Conservation (phyloP, 202 grass and related monocot genomes). For the Miscanthus sacchariflorus region DNA sequence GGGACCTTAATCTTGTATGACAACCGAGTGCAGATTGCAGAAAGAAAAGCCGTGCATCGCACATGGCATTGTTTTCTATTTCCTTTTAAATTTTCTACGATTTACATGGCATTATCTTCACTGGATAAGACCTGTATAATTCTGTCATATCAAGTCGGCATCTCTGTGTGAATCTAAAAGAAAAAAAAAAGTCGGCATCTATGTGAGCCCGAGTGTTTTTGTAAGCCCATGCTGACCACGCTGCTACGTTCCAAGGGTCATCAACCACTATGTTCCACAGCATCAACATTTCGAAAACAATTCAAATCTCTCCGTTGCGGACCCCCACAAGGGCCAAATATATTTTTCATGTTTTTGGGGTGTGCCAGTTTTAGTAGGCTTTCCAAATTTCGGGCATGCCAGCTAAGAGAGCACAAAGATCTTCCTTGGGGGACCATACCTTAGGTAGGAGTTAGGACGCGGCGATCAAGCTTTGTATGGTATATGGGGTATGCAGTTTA, state of each 20-base stretch:
- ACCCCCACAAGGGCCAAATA: neutral
- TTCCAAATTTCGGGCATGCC: slow-evolving; percentile 13
- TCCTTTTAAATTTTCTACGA: neutral
- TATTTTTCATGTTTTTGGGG: slow-evolving; percentile 6
- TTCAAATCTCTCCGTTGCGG: slow-evolving; percentile 24
- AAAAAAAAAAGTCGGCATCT: slow-evolving; percentile 21
- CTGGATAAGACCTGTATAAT: slow-evolving; percentile 41
- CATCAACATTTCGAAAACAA: slow-evolving; percentile 39
- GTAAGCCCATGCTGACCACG: slow-evolving; percentile 49
- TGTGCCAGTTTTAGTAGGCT: neutral
- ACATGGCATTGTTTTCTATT: neutral
- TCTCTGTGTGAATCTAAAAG: neutral
- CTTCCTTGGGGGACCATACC: slow-evolving; percentile 29
- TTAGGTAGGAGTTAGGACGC: neutral
- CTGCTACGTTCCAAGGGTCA: slow-evolving; percentile 48
- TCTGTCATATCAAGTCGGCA: slow-evolving; percentile 29
- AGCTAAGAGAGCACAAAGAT: neutral
- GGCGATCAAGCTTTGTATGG: neutral
- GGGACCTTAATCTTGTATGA: no score
- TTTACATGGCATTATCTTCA: slow-evolving; percentile 18
- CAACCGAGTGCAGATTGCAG: neutral
- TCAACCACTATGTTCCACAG: slow-evolving; percentile 44
- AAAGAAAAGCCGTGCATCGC: neutral
- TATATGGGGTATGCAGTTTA: neutral
- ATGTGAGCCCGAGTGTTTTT: slow-evolving; percentile 34